Base-by-base conservation (phyloP, 2,329 filamentous ascomycete genomes). In the Fusarium tanahbumbuense region DNA sequence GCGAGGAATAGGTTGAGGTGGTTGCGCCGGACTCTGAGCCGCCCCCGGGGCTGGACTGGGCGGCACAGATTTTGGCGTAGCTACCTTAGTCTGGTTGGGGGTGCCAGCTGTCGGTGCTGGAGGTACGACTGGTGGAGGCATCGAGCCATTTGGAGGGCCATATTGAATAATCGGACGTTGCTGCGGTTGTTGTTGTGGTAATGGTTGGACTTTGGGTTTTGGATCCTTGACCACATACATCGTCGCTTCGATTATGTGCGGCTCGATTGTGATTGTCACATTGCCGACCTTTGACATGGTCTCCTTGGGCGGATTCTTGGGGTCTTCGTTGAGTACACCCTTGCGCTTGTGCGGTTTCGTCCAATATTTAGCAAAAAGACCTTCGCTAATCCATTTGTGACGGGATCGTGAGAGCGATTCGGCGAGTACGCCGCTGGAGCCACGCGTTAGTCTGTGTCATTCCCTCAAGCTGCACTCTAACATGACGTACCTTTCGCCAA, bases 351-450 rank as follows among this genome's bases (percentile, higher is more conserved):
- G 78, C 5, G 91, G 91, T 76, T 93, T 93, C 11, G 89, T 87
- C 91, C 91, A 94, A 78, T 92, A 93, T 74, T 89, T 91, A 72
- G 93, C 90, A 73, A 94, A 93, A 49, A 93, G 85, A 30, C 91
- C 90, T 71, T 91, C 89, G 75, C 83, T 86, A 25, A 91, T 86
- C 91, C 91, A 94, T 85, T 87, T 88, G 60, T 90, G 85, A 63
- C 92, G 89, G 74, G 93, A 96, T 75, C 92, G 87, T 52, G 87
- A 82, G 27, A 96, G 84, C 4, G 92, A 93, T 72, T 94, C 91
- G 73, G 87, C 85, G 61, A 95, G 83, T 22, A 95, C 91, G 71
- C 91, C 92, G 79, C 93, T 93, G 73, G 53, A 64, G 62, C 32
- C 46, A 68, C 54, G 56, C 41, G 64, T 72, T 53, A 67, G 64